Base-by-base conservation (phyloP, 208 protist species). In the Trypanosoma cruzi region DNA sequence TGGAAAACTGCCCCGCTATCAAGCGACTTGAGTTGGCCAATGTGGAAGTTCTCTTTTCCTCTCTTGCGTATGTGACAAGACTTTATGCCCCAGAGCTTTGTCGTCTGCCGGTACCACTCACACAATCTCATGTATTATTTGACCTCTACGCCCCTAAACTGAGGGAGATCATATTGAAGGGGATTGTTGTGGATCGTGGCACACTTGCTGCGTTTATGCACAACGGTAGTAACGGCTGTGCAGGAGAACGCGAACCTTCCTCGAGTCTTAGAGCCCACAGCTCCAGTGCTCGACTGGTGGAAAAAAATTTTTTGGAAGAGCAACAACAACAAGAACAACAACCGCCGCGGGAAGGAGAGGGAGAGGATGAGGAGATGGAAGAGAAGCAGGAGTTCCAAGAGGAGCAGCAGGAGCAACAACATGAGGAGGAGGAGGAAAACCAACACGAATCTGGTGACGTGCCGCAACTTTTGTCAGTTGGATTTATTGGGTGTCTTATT, bases 1-100 rank as follows among this genome's bases (percentile, higher is more conserved):
- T 71, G 20, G 75, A 80, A 58, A 80, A 80, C 63, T 80, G 75
- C 56, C 75, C 75, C 14, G 28, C 49, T 14, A 58, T 80, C 31
- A 62, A 66, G 26, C 52, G 42, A 36, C 36, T 80, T 3, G 58
- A 76, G n/a, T 46, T 80, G 22, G 48, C 44, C 0, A 67, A 67
- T 36, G 34, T 80, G 2, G 75, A 76, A 40, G 75, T 80, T 36
- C 69, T 80, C 20, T 80, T 76, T 49, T 63, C 66, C 42, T 73
- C 75, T 10, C 63, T 80, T n/a, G 66, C 44, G 32, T 67, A 80
- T 48, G 75, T 80, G 2, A 63, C 60, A 36, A 53, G 14, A 40
- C 69, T 80, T 11, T 36, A 37, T 6, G 71, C 71, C 0, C 75
- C 75, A 40, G 63, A 54, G 34, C 69, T 80, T 14, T 69, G 63